A percentile compares a stretch with the other conserved stretches of the same genome.
Evolutionary conservation across 2,329 filamentous ascomycete species (phyloP).

Genomic region (Aspergillus jensenii): DNA sequence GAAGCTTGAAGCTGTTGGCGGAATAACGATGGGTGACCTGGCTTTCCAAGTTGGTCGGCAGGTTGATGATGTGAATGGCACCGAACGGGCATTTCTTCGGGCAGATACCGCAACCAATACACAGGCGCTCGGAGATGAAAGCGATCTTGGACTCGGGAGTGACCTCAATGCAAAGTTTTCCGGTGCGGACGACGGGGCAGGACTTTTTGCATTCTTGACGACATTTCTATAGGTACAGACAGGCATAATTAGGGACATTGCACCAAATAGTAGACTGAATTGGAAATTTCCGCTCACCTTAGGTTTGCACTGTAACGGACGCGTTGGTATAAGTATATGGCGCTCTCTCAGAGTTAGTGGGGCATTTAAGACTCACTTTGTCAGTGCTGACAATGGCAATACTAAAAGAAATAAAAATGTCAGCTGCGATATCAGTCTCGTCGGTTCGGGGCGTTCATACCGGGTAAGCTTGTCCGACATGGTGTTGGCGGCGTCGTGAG

Average conservation of each 20-base stretch:
- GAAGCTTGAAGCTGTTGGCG: conserved; percentile 99
- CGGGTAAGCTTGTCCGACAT: conserved; percentile 96
- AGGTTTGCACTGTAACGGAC: conserved; percentile 70
- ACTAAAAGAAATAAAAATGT: conserved; percentile 52
- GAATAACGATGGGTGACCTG: conserved; percentile 98
- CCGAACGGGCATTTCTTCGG: conserved; percentile 99
- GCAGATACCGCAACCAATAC: conserved; percentile 99
- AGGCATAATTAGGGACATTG: conserved; percentile 26
- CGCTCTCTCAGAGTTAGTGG: conserved; percentile 16
- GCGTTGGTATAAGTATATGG: conserved; percentile 24
- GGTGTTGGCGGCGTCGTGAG: conserved; percentile 34
- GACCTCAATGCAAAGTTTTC: conserved; percentile 98
- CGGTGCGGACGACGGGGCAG: conserved; percentile 93
- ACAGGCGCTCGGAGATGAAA: conserved; percentile 94
- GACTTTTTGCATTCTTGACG: conserved; percentile 99
- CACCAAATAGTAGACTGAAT: neutral
- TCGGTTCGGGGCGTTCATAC: conserved; percentile 55
- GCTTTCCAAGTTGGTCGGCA: conserved; percentile 97
- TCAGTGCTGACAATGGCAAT: conserved; percentile 98
- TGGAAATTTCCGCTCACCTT: conserved; percentile 57
- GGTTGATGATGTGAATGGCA: conserved; percentile 99
- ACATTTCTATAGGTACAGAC: conserved; percentile 68
- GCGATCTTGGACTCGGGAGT: conserved; percentile 84
- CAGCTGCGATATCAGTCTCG: conserved; percentile 11
- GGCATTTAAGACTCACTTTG: conserved; percentile 66